Evolutionary conservation across 352 stramenopile genomes (phyloP), one percentile per base, ranked within the genome.

Genomic region (Phytophthora sojae): DNA sequence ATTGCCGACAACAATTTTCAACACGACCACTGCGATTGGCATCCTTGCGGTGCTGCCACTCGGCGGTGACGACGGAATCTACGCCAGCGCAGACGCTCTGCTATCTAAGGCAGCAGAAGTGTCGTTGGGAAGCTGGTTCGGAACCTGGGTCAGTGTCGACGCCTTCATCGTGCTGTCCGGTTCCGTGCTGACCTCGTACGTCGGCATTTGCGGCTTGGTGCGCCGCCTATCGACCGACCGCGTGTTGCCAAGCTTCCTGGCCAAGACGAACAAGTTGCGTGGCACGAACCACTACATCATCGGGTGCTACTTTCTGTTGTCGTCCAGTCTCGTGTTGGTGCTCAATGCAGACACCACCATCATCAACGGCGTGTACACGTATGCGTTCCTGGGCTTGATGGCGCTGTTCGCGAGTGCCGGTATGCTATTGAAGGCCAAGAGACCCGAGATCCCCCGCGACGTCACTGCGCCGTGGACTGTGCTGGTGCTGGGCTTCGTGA

Each of bases 101-200:
- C 71, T 97, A 4, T 85, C 88, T 9, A 75, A 82, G 23, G 83
- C 89, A 45, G 90, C 77, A 4, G 67, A 82, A 19, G 72, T 66
- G 6, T 61, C 69, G 0, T 42, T 70, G 4, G 81, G 79, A 25
- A 66, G 56, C 14, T 83, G 69, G 64, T 73, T 86, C 39, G 54
- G 80, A 17, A 69, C 70, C 29, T 83, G 77, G 72, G 79, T 94
- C 54, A 84, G 67, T 8, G 21, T 97, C 14, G 90, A 97, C 53
- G 90, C 91, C 7, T 97, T 97, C 67, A 77, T 96, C 17, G 91
- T 97, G 29, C 75, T 97, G 21, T 81, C 83, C 5, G 91, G 90
- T 2, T 91, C 86, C 3, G 83, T 97, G 0, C 73, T 97, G 42
- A 97, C 91, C 7, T 88, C 88, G 15, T 97, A 94, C 67, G 79